Percentiles rank a stretch among this genome's conserved stretches.
phyloP scores from a whole-genome alignment of 1,284 basidiomycete species.

The Entoloma clypeatum region DNA sequence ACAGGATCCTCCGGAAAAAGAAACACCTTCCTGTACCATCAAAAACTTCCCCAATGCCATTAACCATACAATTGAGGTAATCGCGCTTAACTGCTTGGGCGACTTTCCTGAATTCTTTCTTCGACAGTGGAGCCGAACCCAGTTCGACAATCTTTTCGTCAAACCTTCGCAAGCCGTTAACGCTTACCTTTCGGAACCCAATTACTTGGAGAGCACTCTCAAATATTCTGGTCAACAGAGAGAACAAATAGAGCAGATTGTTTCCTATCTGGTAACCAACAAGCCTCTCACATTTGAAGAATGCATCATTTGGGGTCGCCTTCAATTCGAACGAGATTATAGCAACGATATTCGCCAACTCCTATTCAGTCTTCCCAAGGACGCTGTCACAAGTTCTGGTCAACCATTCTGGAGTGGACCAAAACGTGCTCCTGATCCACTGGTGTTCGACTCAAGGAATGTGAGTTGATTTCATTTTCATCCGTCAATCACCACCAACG shows the following conservation, averaged over 20 bases:
- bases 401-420: slow-evolving; percentile 98
- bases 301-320: slow-evolving; percentile 95
- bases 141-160: slow-evolving; percentile 92
- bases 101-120: slow-evolving; percentile 11
- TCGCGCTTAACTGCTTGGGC: not conserved
- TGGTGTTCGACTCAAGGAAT: slow-evolving; percentile 84
- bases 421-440: slow-evolving; percentile 94
- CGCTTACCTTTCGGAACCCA: slow-evolving; percentile 94
- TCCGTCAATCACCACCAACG: slow-evolving; percentile 10
- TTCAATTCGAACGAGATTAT: slow-evolving; percentile 96
- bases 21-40: slow-evolving; percentile 96
- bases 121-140: slow-evolving; percentile 87
- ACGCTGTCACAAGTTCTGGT: slow-evolving; percentile 84
- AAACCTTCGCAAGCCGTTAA: slow-evolving; percentile 95
- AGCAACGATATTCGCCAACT: slow-evolving; percentile 93
- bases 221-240: slow-evolving; percentile 89
- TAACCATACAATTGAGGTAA: slow-evolving; percentile 97
- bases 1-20: slow-evolving; percentile 99
- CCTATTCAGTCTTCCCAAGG: slow-evolving; percentile 91
- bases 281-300: slow-evolving; percentile 96
- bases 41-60: slow-evolving; percentile 99
- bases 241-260: slow-evolving; percentile 89
- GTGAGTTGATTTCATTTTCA: slow-evolving; percentile 46
- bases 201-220: slow-evolving; percentile 89
- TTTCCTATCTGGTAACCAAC: slow-evolving; percentile 87